Base-by-base conservation (phyloP, 2,329 filamentous ascomycete genomes). In the Alternaria sp. region DNA sequence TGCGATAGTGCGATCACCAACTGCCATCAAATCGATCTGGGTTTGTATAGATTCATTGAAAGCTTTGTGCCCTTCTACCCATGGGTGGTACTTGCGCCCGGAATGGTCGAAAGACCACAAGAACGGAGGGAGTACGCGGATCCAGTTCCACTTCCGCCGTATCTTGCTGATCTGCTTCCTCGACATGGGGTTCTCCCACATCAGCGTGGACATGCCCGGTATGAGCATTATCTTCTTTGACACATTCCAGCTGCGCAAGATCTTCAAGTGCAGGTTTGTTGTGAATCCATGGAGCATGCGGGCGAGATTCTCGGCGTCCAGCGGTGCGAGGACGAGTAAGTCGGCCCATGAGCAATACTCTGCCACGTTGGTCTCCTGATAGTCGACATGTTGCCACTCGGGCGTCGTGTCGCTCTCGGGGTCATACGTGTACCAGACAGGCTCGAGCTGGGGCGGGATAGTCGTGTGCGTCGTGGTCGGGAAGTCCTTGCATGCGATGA, bases 151-250 rank as follows among this genome's bases (percentile, higher is more conserved):
- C 77, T 93, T 94, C 66, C 88, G 85, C 67, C 90, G 87, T 45
- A 97, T 88, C 80, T 96, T 96, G 79, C 88, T 91, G 64, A 97
- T 86, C 76, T 97, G 93, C 73, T 93, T 91, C 81, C 92, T 92
- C 15, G 93, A 97, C 81, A 94, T 90, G 3, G 93, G 93, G 73
- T 96, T 93, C 75, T 94, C 89, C 93, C 93, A 97, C 89, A 95
- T 93, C 63, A 91, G 87, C 1, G 88, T 89, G 32, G 92, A 95
- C 93, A 97, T 96, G 67, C 92, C 93, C 0, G 94, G 93, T 7
- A 97, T 90, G 61, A 97, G 83, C 52, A 97, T 82, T 28, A 97
- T 91, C 71, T 90, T 91, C 81, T 97, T 97, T 7, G 90, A 90
- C 0, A 91, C 89, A 72, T 96, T 90, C 94, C 94, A 97, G 59